Evolutionary conservation across 2,329 filamentous ascomycete genomes (phyloP), one percentile per base, ranked within the genome.

Genomic region (Sarocladium brachiariae): DNA sequence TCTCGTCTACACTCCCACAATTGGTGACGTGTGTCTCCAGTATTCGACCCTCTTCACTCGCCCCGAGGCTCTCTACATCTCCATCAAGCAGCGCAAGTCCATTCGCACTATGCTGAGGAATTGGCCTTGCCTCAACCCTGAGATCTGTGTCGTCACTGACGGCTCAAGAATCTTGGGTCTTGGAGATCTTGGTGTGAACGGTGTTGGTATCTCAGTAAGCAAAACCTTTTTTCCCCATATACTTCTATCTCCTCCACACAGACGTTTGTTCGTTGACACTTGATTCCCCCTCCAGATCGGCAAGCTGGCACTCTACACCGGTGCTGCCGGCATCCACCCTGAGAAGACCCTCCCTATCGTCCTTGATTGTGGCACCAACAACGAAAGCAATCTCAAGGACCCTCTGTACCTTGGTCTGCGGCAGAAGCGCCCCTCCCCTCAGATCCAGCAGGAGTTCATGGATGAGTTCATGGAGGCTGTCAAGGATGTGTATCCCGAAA

Each of bases 91-190:
- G 75, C 84, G 88, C 57, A 93, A 91, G 64, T 89, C 92, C 55
- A 88, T 97, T 56, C 82, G 83, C 61, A 85, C 87, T 41, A 91
- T 97, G 66, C 83, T 97, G 58, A 77, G 83, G 64, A 97, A 97
- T 70, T 99, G 93, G 93, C 90, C 89, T 24, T 86, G 93, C 67
- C 71, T 78, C 57, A 82, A 89, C 57, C 92, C 95, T 27, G 89
- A 96, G 69, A 99, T 99, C 65, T 95, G 90, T 63, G 91, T 96
- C 65, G 85, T 99, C 60, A 97, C 93, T 14, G 93, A 99, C 67
- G 93, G 93, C 54, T 96, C 91, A 46, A 86, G 93, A 58, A 96
- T 84, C 68, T 83, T 91, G 52, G 92, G 93, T 63, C 82, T 99
- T 33, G 93, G 93, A 60, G 93, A 99, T 70, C 80, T 97, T 52